A percentile compares a stretch with the other conserved stretches of the same genome.
phyloP scores from a whole-genome alignment of 306 rosid genomes.

The Hippophae gyantsensis region DNA sequence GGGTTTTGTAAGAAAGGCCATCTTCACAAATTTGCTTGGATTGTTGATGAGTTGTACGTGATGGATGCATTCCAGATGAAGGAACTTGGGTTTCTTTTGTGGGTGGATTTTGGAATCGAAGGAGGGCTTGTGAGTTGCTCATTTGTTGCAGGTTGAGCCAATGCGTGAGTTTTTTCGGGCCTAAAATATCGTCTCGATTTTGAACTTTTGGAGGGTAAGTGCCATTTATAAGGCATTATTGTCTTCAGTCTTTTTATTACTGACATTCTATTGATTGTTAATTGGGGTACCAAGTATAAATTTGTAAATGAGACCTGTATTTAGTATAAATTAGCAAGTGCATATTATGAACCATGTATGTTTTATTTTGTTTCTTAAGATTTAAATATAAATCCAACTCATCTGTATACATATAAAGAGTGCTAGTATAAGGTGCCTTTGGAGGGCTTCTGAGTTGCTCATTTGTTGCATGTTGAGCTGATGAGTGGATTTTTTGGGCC shows the following conservation, averaged over 20 bases:
- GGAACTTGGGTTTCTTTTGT: slow-evolving; percentile 55
- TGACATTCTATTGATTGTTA: not conserved
- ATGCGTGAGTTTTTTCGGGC: slow-evolving; percentile 14
- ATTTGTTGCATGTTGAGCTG: slow-evolving; percentile 43
- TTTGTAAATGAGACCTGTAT: no score
- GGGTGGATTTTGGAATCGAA: slow-evolving; percentile 57
- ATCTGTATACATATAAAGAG: no score
- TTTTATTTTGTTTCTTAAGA: no score
- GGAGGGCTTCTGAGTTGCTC: slow-evolving; percentile 22
- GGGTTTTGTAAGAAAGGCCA: slow-evolving; percentile 56
- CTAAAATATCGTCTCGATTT: not conserved
- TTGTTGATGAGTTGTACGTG: slow-evolving; percentile 73
- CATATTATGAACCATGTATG: no score
- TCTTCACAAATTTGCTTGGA: slow-evolving; percentile 52
- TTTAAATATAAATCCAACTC: no score
- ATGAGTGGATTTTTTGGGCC: slow-evolving; percentile 16
- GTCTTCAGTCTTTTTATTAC: no score
- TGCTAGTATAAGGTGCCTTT: no score
- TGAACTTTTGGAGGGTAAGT: not conserved
- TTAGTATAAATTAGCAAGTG: no score
- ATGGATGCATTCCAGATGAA: slow-evolving; percentile 62
- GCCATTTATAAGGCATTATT: not conserved
- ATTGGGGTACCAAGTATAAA: not conserved
- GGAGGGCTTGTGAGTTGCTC: slow-evolving; percentile 52
- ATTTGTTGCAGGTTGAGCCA: slow-evolving; percentile 43